Percentiles rank a stretch among this genome's conserved stretches.
These are phyloP conservation scores for Fusarium avenaceum DNA, from an alignment of 2,329 filamentous ascomycete genomes.

Conservation along the genomic window DNA sequence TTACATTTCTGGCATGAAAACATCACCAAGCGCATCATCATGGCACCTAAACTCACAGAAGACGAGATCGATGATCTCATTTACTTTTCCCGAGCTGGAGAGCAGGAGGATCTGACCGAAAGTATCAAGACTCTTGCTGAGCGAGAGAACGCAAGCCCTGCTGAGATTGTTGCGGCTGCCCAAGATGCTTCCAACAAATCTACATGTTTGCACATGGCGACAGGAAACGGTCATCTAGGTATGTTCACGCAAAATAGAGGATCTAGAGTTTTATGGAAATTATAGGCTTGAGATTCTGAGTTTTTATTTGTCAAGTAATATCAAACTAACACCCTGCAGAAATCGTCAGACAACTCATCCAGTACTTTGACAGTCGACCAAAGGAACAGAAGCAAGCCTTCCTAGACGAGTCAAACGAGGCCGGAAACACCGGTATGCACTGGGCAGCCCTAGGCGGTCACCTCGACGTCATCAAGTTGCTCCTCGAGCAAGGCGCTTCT, in stretches of 20 bases:
- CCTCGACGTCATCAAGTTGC: conserved; percentile 80
- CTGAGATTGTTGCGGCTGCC: conserved; percentile 77
- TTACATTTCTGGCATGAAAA: conserved; percentile 43
- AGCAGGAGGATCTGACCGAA: conserved; percentile 75
- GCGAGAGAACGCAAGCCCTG: conserved; percentile 70
- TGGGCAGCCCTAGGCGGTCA: conserved; percentile 95
- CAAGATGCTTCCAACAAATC: conserved; percentile 78
- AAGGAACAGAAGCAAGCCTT: conserved; percentile 64
- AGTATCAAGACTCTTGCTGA: conserved; percentile 71
- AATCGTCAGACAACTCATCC: conserved; percentile 60
- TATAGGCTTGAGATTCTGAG: rapidly evolving
- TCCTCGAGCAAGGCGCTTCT: conserved; percentile 83
- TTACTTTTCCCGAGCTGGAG: conserved; percentile 85
- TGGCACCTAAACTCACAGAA: conserved; percentile 72
- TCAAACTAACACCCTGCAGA: conserved; percentile 52
- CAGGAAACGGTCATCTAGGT: conserved; percentile 90
- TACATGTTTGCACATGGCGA: conserved; percentile 91
- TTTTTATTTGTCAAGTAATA: background rate
- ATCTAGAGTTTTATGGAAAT: rapidly evolving
- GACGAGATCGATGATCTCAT: conserved; percentile 93
- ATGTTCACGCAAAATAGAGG: conserved; percentile 46
- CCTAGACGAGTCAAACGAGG: conserved; percentile 79
- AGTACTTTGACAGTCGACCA: conserved; percentile 58
- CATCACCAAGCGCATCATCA: conserved; percentile 46
- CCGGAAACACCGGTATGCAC: conserved; percentile 92